Evolutionary conservation across 495 filamentous ascomycete genomes (phyloP).

Genomic region (Aspergillus funiculosus): DNA sequence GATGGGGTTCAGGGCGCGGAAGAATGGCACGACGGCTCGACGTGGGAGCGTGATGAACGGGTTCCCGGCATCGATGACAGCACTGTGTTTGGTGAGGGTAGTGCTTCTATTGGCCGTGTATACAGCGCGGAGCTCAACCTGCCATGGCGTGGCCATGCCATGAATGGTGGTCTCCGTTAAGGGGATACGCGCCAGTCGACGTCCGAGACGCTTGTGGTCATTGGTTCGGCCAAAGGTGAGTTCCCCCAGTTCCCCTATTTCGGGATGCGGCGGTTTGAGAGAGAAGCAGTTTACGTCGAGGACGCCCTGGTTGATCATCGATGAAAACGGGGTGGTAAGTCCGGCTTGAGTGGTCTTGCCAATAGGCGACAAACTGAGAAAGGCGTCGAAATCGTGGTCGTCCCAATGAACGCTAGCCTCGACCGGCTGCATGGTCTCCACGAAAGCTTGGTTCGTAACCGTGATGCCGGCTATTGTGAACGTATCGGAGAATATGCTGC

Average conservation of each 20-base stretch:
- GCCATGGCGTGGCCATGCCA: background rate
- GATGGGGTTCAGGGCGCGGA: background rate
- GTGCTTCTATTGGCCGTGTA: background rate
- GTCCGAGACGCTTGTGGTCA: background rate
- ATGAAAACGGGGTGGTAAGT: background rate
- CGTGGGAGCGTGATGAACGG: background rate
- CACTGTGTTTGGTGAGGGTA: background rate
- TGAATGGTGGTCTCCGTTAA: background rate
- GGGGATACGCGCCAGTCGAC: background rate
- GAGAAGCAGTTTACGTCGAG: conserved; percentile 7
- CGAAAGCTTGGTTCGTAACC: background rate
- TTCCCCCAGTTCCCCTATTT: background rate
- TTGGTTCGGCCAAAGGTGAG: background rate
- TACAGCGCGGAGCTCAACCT: background rate
- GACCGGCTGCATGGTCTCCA: background rate
- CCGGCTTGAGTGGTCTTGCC: background rate
- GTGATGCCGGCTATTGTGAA: background rate
- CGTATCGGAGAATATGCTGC: background rate
- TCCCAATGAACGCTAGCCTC: background rate
- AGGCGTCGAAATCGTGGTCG: background rate
- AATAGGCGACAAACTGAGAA: background rate
- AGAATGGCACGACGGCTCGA: background rate
- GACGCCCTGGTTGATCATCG: background rate
- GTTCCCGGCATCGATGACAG: background rate
- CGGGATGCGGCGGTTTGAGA: background rate